Base-by-base conservation (phyloP, 495 filamentous ascomycete genomes). In the Aspergillus affinis region DNA sequence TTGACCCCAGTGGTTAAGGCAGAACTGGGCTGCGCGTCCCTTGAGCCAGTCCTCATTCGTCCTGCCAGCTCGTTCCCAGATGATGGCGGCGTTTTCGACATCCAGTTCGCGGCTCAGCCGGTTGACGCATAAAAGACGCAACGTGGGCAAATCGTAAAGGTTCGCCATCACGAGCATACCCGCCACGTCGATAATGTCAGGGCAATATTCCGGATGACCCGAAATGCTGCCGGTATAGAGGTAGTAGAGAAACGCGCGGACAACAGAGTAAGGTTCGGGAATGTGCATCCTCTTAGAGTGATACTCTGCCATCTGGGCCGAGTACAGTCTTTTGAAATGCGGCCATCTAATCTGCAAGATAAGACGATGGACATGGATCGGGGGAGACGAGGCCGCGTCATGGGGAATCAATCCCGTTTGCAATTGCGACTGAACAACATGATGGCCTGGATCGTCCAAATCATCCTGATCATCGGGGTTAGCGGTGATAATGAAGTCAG, bases 151-250 rank as follows among this genome's bases (percentile, higher is more conserved):
- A 69, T 97, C 92, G 71, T 98, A 98, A 20, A 98, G 89, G 68
- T 98, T 96, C 21, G 92, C 88, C 91, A 98, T 93, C 54, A 98
- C 94, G 2, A 98, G 83, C 75, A 98, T 82, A n/a, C 94, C 93
- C 0, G 95, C 93, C 18, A 98, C 92, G 64, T 96, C 91, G 19
- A 85, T 83, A 32, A 96, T 84, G 51, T 86, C 86, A n/a, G 82
- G 79, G 61, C 84, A 85, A 61, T 85, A 84, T 19, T 86, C 81
- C 17, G 84, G 81, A 50, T 84, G 79, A 9, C 82, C 80, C 21
- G 88, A 82, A 68, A 98, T 97, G 62, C 87, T 90, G 72, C 98
- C 94, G 3, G 93, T 96, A 75, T 98, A 98, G 17, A 98, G 82
- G 69, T 97, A 98, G 78, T 92, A 94, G 23, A 98, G 79, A 69